phyloP scores from a whole-genome alignment of 345 rosid species.

The Lumnitzera littorea region DNA sequence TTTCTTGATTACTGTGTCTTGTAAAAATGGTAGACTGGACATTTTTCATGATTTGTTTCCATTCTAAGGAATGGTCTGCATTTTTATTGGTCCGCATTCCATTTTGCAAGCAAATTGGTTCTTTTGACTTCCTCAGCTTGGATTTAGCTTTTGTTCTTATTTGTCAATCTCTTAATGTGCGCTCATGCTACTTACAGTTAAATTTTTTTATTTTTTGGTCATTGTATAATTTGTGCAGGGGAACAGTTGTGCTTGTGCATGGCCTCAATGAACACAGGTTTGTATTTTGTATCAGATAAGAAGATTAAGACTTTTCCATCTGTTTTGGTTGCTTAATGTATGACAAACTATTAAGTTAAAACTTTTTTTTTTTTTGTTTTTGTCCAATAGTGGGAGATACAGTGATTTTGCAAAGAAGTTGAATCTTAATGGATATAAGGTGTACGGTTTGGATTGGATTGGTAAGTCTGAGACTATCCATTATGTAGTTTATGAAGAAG shows the following conservation, averaged over 20 bases:
- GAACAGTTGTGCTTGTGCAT: constrained; percentile 65
- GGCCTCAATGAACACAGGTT: constrained; percentile 97
- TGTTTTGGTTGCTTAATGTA: not conserved
- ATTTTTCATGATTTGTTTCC: too few species aligned
- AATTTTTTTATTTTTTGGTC: not conserved
- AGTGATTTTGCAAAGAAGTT: constrained; percentile 77
- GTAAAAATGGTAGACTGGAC: too few species aligned
- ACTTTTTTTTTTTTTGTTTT: not conserved
- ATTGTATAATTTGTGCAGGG: constrained; percentile 43
- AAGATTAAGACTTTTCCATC: not conserved
- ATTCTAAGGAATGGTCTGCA: too few species aligned
- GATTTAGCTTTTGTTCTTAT: not conserved
- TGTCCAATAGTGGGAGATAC: constrained; percentile 68
- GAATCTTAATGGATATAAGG: constrained; percentile 75
- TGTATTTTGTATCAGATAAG: constrained; percentile 5
- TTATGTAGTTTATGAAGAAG: too few species aligned
- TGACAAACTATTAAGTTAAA: not conserved
- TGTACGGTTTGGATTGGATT: constrained; percentile 92
- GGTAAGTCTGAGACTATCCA: constrained; percentile 36
- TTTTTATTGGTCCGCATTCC: too few species aligned
- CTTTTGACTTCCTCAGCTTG: not conserved
- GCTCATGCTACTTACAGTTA: not conserved
- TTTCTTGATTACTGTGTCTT: too few species aligned
- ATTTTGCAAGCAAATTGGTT: too few species aligned
- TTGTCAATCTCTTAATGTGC: not conserved